A percentile compares a stretch with the other conserved stretches of the same genome.
Conservation (phyloP, 768 basidiomycete genomes). For the Hirschioporus abietinus region DNA sequence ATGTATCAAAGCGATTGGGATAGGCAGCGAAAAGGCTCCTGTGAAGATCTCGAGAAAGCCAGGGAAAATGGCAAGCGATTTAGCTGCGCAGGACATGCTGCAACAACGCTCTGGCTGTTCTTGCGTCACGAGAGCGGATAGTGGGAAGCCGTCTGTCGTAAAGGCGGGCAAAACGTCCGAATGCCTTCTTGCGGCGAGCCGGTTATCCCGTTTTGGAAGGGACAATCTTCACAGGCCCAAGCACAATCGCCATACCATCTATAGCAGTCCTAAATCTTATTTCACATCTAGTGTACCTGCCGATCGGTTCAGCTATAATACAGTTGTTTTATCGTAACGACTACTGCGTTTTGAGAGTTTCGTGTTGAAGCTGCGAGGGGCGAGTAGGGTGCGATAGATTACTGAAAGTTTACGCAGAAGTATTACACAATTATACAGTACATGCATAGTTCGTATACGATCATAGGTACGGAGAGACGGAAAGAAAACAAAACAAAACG, state of each 20-base stretch:
- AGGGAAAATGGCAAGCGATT: background rate
- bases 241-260: constrained; percentile 1
- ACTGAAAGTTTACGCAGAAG: background rate
- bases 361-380: background rate
- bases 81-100: background rate
- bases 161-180: constrained; percentile 1
- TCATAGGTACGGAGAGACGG: too few species aligned
- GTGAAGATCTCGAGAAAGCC: background rate
- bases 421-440: background rate
- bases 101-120: background rate
- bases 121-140: constrained; percentile 1
- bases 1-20: background rate
- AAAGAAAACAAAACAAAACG: too few species aligned
- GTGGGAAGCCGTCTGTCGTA: constrained; percentile 1
- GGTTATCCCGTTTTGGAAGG: background rate
- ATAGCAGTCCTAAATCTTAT: constrained; percentile 1
- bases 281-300: background rate
- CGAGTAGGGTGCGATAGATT: background rate
- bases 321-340: background rate
- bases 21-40: background rate
- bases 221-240: constrained; percentile 1
- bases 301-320: background rate
- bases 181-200: background rate
- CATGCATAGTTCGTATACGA: background rate
- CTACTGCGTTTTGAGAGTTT: background rate